Evolutionary conservation across 495 filamentous ascomycete species (phyloP).

Genomic region (Neurospora sp.): DNA sequence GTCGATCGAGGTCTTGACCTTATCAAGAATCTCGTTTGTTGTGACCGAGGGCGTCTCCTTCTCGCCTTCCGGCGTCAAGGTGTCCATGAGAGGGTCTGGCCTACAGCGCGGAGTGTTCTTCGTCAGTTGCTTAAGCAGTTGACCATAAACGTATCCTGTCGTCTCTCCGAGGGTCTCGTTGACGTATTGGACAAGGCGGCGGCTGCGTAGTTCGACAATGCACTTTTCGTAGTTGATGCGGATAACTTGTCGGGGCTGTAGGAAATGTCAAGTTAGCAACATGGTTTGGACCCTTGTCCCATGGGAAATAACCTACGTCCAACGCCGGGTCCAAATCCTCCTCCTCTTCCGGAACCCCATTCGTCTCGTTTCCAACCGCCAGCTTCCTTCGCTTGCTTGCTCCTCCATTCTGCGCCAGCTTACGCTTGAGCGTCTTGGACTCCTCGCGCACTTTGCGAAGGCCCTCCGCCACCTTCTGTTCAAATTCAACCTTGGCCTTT

Average conservation of each 20-base stretch:
- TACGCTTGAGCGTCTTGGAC: constrained; percentile 38
- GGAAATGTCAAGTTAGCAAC: constrained; percentile 15
- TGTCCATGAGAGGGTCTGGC: constrained; percentile 39
- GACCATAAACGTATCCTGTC: constrained; percentile 65
- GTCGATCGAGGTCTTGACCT: constrained; percentile 27
- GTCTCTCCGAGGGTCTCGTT: constrained; percentile 48
- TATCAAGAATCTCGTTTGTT: constrained; percentile 37
- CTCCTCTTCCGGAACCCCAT: constrained; percentile 19
- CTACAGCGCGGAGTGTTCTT: constrained; percentile 57
- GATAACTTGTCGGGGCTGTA: constrained; percentile 49
- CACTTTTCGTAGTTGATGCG: constrained; percentile 82
- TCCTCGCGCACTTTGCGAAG: constrained; percentile 39
- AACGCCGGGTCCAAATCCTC: constrained; percentile 31
- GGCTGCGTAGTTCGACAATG: constrained; percentile 68
- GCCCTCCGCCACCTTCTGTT: constrained; percentile 43
- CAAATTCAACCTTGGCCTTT: constrained; percentile 47
- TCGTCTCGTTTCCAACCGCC: constrained; percentile 19
- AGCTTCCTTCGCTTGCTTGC: constrained; percentile 40
- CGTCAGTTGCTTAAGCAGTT: constrained; percentile 60
- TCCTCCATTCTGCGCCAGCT: constrained; percentile 30
- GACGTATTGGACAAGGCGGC: constrained; percentile 55
- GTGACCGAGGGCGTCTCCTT: constrained; percentile 24
- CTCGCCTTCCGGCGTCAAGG: constrained; percentile 41
- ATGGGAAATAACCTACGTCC: constrained; percentile 18
- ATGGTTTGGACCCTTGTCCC: neutral